Base-by-base conservation (phyloP, 164 flowering plant species). In the Macadamia integrifolia region DNA sequence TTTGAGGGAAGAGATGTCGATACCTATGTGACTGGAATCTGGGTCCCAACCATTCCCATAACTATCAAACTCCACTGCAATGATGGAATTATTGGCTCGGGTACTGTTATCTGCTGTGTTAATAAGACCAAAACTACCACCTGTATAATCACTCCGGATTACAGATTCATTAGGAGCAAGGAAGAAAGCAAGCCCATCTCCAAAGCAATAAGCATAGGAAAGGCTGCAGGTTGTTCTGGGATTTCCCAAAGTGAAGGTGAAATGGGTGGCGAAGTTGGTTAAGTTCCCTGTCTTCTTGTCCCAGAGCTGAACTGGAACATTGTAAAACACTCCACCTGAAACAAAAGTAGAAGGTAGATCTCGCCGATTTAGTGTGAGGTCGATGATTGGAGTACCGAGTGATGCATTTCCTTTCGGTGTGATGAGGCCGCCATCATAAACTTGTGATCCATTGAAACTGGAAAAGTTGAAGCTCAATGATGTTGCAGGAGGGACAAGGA, bases 101-200 rank as follows among this genome's bases (percentile, higher is more conserved):
- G 35, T 10, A 18, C 10, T 17, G 58, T 13, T 53, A 50, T 15
- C 42, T 1, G 68, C 46, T 3, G 70, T 69, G 35, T 66, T 60
- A n/a, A 76, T 72, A 2, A 76, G 65, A 61, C 75, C 75, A 46
- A 76, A 61, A 61, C 40, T 5, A 2, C 40, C 40, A 2, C 40
- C 40, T 5, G 40, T 35, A 35, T 2, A 35, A 35, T 35, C 5
- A 35, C 23, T 23, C 23, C 5, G 1, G 9, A 72, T 69, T 42
- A 53, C 64, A 53, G 61, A 66, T 29, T 66, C 75, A 30, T 62
- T 64, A 6, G 77, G 77, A 18, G 78, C 74, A 3, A 80, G 67
- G 66, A 77, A 80, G 66, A 80, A 80, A 0, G 79, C 66, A 44
- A 87, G 60, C n/a, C 91, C 91, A 62, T 83, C 87, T 4, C 80